Conservation (phyloP, 768 basidiomycete species). For the Rhodocollybia butyracea region DNA sequence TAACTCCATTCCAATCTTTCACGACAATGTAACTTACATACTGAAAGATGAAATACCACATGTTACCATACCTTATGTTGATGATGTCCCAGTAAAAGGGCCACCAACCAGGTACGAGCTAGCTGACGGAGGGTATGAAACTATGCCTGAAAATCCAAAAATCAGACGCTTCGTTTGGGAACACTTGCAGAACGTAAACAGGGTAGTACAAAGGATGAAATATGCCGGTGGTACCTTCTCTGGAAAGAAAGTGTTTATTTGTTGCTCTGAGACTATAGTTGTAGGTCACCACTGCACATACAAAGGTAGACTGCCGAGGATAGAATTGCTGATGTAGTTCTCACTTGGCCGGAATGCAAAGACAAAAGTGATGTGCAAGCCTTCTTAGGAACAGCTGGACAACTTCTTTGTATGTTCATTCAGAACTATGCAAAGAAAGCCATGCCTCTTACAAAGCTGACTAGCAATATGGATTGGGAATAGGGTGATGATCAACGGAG, state of each 20-base stretch:
- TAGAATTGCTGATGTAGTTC: background rate
- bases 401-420: slow-evolving; percentile 7
- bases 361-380: slow-evolving; percentile 4
- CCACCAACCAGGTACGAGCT: slow-evolving; percentile 26
- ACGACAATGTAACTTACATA: slow-evolving; percentile 34
- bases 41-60: slow-evolving; percentile 37
- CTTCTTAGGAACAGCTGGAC: slow-evolving; percentile 12
- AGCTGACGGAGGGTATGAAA: slow-evolving; percentile 27
- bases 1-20: slow-evolving; percentile 33
- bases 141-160: slow-evolving; percentile 29
- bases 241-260: slow-evolving; percentile 29
- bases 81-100: slow-evolving; percentile 34
- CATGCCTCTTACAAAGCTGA: slow-evolving; percentile 1
- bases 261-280: slow-evolving; percentile 21
- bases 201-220: slow-evolving; percentile 33
- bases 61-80: slow-evolving; percentile 30
- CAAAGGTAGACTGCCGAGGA: slow-evolving; percentile 22
- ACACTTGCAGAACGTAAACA: no score
- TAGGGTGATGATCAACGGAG: slow-evolving; percentile 25
- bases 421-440: slow-evolving; percentile 4
- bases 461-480: slow-evolving; percentile 31
- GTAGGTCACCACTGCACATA: slow-evolving; percentile 36
- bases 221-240: slow-evolving; percentile 34
- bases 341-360: slow-evolving; percentile 3
- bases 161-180: slow-evolving; percentile 37